Evolutionary conservation across 164 flowering plant species (phyloP).

Genomic region (Akebia trifoliata): DNA sequence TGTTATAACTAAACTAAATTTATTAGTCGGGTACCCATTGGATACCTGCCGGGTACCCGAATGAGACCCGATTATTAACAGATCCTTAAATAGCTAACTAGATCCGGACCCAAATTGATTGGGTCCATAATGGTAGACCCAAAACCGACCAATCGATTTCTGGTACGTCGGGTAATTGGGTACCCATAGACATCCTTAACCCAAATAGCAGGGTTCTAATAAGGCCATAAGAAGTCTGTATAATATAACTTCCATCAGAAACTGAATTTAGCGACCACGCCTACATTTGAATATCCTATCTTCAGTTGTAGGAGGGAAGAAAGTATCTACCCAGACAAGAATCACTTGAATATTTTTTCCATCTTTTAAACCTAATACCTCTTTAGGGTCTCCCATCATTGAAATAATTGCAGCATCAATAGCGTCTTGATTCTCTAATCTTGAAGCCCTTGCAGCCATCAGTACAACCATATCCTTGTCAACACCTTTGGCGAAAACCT

Average conservation of each 20-base stretch:
- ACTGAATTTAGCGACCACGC: not conserved
- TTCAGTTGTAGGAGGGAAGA: not conserved
- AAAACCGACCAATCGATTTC: too few relatives aligned
- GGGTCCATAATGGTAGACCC: too few relatives aligned
- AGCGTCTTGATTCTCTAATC: conserved; percentile 68
- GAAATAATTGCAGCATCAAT: conserved; percentile 58
- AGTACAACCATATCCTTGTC: conserved; percentile 54
- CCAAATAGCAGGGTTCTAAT: too few relatives aligned
- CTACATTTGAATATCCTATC: not conserved
- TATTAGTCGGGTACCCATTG: too few relatives aligned
- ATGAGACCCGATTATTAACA: too few relatives aligned
- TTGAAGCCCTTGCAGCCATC: conserved; percentile 69
- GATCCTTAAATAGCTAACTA: too few relatives aligned
- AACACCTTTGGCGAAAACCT: conserved; percentile 50
- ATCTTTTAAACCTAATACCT: conserved; percentile 29
- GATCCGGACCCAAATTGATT: too few relatives aligned
- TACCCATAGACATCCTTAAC: too few relatives aligned
- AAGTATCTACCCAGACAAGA: not conserved
- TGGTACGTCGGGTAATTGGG: too few relatives aligned
- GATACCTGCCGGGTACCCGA: too few relatives aligned
- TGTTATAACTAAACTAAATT: too few relatives aligned
- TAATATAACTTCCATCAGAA: not conserved
- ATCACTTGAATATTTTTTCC: not conserved
- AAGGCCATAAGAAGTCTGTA: not conserved
- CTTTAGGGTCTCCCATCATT: conserved; percentile 60